Percentiles rank a stretch among this genome's conserved stretches.
phyloP scores from a whole-genome alignment of 345 rosid genomes.

The Melaleuca alternifolia region DNA sequence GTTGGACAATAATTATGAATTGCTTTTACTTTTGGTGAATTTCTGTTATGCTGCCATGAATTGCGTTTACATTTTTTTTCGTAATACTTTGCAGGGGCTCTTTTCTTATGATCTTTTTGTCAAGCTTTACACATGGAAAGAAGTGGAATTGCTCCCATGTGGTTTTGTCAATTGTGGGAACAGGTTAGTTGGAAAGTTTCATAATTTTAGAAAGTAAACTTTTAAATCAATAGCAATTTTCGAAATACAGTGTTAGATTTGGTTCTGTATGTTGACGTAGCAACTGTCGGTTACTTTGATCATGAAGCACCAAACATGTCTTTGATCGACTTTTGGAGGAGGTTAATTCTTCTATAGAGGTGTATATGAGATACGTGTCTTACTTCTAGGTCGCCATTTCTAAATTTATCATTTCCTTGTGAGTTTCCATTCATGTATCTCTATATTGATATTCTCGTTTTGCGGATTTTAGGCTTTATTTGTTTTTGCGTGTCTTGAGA shows the following conservation, averaged over 20 bases:
- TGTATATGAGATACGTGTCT: background rate
- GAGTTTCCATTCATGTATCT: background rate
- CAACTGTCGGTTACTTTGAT: background rate
- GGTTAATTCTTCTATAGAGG: background rate
- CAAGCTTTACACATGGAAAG: conserved; percentile 59
- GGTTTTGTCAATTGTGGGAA: conserved; percentile 91
- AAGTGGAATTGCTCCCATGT: conserved; percentile 64
- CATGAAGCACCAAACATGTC: background rate
- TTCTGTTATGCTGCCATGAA: background rate
- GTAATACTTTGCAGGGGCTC: conserved; percentile 40
- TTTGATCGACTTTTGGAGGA: background rate
- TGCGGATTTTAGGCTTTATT: background rate
- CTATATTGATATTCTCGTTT: background rate
- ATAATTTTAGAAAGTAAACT: background rate
- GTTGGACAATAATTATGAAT: conserved; percentile 19
- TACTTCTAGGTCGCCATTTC: background rate
- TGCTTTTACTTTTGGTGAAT: background rate
- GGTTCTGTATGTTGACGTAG: background rate
- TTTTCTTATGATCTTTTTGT: conserved; percentile 76
- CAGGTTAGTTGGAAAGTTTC: conserved; percentile 35
- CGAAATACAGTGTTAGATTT: background rate
- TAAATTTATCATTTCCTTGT: background rate
- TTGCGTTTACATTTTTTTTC: background rate
- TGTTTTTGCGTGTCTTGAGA: background rate
- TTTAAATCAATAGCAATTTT: background rate